Percentiles rank a stretch among this genome's conserved stretches.
Conservation (phyloP, 2,329 filamentous ascomycete species). For the Aplosporella prunicola region DNA sequence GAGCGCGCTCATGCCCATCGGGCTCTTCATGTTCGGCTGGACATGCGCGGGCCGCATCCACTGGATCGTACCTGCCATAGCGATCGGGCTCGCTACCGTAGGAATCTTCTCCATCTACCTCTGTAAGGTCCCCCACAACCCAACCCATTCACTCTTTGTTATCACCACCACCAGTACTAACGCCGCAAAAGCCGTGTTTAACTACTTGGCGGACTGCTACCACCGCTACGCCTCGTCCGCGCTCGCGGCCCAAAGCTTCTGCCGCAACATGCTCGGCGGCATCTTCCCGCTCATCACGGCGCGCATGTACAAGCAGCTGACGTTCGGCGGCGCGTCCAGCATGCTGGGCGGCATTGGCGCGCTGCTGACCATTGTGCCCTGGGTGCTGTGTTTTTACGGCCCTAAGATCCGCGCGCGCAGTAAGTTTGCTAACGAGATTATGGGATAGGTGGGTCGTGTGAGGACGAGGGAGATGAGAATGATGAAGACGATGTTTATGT, state of each 20-base stretch:
- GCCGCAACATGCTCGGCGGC: conserved; percentile 74
- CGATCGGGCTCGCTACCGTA: conserved; percentile 66
- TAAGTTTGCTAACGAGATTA: conserved; percentile 54
- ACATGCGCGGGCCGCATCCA: conserved; percentile 52
- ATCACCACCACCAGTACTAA: too few species aligned
- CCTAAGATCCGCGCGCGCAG: conserved; percentile 65
- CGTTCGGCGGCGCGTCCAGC: conserved; percentile 60
- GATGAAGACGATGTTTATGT: too few species aligned
- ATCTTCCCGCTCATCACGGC: conserved; percentile 69
- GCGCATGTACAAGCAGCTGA: conserved; percentile 63
- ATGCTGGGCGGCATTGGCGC: conserved; percentile 63
- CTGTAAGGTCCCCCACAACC: too few species aligned
- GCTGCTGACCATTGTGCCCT: conserved; percentile 69
- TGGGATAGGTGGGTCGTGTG: too few species aligned
- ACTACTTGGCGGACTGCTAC: conserved; percentile 85
- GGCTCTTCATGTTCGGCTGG: conserved; percentile 75
- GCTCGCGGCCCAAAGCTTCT: conserved; percentile 76
- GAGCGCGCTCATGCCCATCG: conserved; percentile 63
- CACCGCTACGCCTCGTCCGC: conserved; percentile 77
- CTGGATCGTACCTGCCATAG: conserved; percentile 64
- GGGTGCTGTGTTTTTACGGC: conserved; percentile 73
- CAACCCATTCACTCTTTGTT: too few species aligned
- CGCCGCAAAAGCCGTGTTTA: conserved; percentile 89
- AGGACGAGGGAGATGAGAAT: too few species aligned
- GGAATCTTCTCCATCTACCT: conserved; percentile 65